Evolutionary conservation across 2,329 filamentous ascomycete species (phyloP), one percentile per base, ranked within the genome.

Genomic region (Fusarium bulbicola): DNA sequence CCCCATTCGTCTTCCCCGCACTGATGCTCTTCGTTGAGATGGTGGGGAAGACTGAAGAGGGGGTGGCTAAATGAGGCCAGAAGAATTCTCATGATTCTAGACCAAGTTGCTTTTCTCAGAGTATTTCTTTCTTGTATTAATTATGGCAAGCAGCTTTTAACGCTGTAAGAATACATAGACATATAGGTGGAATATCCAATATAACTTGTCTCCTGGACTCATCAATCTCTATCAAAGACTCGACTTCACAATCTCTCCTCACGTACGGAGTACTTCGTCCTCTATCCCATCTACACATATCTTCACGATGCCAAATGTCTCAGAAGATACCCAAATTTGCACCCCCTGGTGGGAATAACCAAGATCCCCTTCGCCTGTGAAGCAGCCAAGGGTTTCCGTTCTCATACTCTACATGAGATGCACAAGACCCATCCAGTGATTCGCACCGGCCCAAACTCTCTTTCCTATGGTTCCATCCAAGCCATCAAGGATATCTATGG

Each of bases 401-500:
- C 85, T 80, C 43, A 81, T 82, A 77, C 86, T 83, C 61, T 85
- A 80, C 26, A 85, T 81, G 83, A 85, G 66, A 75, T 86, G 47
- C 86, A 88, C 77, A 84, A 85, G 63, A 82, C 81, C 53, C 73
- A 85, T 5, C 76, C 78, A 2, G 70, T 81, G 7, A 71, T 81
- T 9, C 78, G 79, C 14, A 78, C 73, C 1, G 76, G 75, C 3
- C 79, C 79, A 11, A 75, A 76, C 42, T 73, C 74, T 4, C 74
- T 81, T 21, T 78, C 77, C 1, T 78, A 76, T 32, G 69, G 73
- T 8, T 72, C 70, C 1, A 59, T 68, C 5, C 66, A 71, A 12
- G 77, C 77, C 20, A 74, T 79, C 45, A 78, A 76, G 28, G 72
- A 77, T 83, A 62, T 89, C 81, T 71, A 85, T 47, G 78, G 77